Conservation (phyloP, 139 green algal species). For the Closterium sp. region DNA sequence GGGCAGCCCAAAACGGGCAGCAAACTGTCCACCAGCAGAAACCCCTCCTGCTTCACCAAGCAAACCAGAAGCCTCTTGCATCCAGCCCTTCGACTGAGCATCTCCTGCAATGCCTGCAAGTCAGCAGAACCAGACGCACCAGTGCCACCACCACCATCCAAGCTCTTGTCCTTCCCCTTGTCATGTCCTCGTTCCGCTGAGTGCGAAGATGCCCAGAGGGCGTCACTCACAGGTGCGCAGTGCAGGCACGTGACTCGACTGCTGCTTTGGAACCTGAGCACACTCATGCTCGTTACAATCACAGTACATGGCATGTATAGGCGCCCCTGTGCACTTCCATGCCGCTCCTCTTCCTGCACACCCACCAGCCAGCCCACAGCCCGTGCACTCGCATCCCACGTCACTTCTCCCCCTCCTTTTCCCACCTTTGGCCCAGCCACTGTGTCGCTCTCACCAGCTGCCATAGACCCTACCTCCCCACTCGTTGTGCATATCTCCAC, state of each 20-base stretch:
- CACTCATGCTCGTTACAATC: neutral
- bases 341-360: neutral
- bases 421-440: too few relatives aligned
- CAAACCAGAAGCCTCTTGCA: neutral
- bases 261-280: neutral
- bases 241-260: neutral
- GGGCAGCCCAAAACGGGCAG: neutral
- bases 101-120: neutral
- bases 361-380: neutral
- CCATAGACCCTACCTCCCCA: neutral
- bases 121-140: neutral
- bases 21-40: neutral
- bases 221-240: neutral
- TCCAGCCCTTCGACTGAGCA: neutral
- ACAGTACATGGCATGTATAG: too few relatives aligned
- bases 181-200: too few relatives aligned
- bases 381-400: neutral
- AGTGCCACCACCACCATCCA: neutral
- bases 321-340: too few relatives aligned
- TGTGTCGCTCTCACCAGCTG: too few relatives aligned
- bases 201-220: neutral
- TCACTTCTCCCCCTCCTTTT: neutral
- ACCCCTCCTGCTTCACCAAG: neutral
- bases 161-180: too few relatives aligned
- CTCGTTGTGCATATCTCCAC: neutral